A percentile compares a stretch with the other conserved stretches of the same genome.
These are phyloP conservation scores for Fusarium coffeatum DNA, from an alignment of 2,329 filamentous ascomycete species.

Conservation along the genomic window DNA sequence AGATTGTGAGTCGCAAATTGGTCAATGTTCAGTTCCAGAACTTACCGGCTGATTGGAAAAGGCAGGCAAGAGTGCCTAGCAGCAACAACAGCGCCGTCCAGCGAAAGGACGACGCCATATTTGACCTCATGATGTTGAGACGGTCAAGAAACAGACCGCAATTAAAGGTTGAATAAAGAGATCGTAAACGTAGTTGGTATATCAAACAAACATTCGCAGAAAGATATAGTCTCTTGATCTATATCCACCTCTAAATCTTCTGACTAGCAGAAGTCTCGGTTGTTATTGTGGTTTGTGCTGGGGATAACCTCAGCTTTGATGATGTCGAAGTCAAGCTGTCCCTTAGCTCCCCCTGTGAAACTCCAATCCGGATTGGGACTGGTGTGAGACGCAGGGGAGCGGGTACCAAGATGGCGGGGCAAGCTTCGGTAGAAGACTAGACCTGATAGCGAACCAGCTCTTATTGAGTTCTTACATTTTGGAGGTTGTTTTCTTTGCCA, in stretches of 20 bases:
- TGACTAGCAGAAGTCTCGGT: constrained; percentile 13
- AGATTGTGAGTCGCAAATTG: constrained; percentile 33
- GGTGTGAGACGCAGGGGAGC: constrained; percentile 40
- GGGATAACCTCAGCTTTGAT: constrained; percentile 41
- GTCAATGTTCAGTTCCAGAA: neutral
- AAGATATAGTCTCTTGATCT: constrained; percentile 18
- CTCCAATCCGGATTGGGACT: constrained; percentile 44
- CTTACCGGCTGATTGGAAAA: constrained; percentile 75
- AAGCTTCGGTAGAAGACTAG: constrained; percentile 39
- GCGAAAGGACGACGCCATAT: constrained; percentile 63
- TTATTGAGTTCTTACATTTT: constrained; percentile 23
- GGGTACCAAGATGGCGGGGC: constrained; percentile 42
- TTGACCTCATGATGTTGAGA: constrained; percentile 61
- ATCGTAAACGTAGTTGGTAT: neutral
- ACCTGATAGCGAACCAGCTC: constrained; percentile 33
- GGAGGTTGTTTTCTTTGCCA: constrained; percentile 15
- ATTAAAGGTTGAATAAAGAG: constrained; percentile 9
- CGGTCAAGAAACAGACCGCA: constrained; percentile 30
- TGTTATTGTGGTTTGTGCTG: constrained; percentile 28
- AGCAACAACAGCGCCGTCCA: constrained; percentile 75
- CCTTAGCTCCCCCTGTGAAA: constrained; percentile 33
- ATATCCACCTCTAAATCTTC: constrained; percentile 3
- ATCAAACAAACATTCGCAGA: constrained; percentile 11
- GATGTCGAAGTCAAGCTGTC: constrained; percentile 49
- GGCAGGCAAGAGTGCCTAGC: constrained; percentile 66